Evolutionary conservation across 768 basidiomycete genomes (phyloP).

Genomic region (Leccinum rimulosum): DNA sequence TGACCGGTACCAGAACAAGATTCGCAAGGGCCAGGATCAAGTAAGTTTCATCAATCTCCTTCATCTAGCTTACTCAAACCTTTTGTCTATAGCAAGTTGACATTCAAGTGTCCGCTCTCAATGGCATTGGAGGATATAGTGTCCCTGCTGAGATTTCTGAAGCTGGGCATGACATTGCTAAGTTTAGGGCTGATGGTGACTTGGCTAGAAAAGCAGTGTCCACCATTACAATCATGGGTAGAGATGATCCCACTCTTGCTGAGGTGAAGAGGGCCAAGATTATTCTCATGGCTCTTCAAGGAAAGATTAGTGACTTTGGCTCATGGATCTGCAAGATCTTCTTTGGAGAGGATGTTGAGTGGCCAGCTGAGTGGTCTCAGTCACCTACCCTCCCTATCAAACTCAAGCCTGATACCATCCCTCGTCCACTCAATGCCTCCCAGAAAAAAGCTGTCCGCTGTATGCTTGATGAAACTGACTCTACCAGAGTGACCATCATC

Average conservation of each 20-base stretch:
- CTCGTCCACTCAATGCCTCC: conserved; percentile 38
- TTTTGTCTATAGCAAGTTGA: conserved; percentile 15
- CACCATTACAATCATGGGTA: conserved; percentile 49
- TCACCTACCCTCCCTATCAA: conserved; percentile 17
- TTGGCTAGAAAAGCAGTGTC: conserved; percentile 32
- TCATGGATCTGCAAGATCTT: conserved; percentile 41
- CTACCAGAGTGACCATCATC: conserved; percentile 34
- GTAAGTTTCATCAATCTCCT: conserved; percentile 27
- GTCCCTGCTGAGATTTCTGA: conserved; percentile 19
- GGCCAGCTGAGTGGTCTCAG: conserved; percentile 37
- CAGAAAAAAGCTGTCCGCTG: conserved; percentile 35
- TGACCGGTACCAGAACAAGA: conserved; percentile 24
- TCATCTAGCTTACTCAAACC: neutral
- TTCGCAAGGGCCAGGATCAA: conserved; percentile 34
- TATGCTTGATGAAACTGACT: conserved; percentile 40
- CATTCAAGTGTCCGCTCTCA: conserved; percentile 23
- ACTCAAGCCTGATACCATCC: conserved; percentile 13
- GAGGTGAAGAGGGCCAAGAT: conserved; percentile 41
- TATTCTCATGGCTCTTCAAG: conserved; percentile 37
- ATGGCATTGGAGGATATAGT: conserved; percentile 21
- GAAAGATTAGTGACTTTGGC: conserved; percentile 27
- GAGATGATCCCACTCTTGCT: conserved; percentile 55
- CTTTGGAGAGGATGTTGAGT: conserved; percentile 28
- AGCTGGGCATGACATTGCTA: conserved; percentile 17
- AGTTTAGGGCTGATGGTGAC: conserved; percentile 20